A percentile compares a stretch with the other conserved stretches of the same genome.
These are phyloP conservation scores for Candida incommunis DNA, from an alignment of 805 yeast genomes.

Conservation along the genomic window DNA sequence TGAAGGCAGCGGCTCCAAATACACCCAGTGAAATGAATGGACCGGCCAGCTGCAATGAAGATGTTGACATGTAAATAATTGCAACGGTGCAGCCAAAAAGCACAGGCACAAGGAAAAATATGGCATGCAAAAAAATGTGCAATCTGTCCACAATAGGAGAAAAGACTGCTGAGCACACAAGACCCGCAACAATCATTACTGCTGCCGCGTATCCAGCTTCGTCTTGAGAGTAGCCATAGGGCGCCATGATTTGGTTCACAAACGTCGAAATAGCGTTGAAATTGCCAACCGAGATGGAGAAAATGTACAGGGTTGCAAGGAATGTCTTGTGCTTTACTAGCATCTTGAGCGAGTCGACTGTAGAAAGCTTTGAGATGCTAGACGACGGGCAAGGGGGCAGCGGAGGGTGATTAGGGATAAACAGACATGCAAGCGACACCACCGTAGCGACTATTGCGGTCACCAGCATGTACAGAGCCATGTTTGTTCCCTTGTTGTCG, in stretches of 20 bases:
- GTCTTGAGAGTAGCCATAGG: constrained; percentile 20
- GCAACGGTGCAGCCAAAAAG: constrained; percentile 18
- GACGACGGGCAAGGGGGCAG: constrained; percentile 21
- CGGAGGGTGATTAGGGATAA: constrained; percentile 15
- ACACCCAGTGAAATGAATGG: constrained; percentile 19
- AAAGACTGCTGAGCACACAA: constrained; percentile 16
- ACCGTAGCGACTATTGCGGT: constrained; percentile 14
- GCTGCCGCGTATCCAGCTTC: constrained; percentile 23
- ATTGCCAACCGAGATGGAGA: constrained; percentile 20
- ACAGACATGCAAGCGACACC: constrained; percentile 10
- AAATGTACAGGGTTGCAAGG: constrained; percentile 10
- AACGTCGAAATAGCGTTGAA: constrained; percentile 20
- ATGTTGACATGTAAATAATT: constrained; percentile 18
- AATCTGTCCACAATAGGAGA: constrained; percentile 19
- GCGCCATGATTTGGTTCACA: constrained; percentile 19
- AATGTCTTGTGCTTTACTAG: constrained; percentile 10
- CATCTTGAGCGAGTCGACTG: constrained; percentile 10
- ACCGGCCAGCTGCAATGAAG: constrained; percentile 15
- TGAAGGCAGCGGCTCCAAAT: constrained; percentile 19
- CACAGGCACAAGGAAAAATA: constrained; percentile 16
- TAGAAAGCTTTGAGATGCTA: constrained; percentile 13
- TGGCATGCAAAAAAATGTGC: constrained; percentile 13
- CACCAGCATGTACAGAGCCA: constrained; percentile 14
- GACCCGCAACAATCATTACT: constrained; percentile 17
- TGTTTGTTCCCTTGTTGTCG: constrained; percentile 4